These are phyloP conservation scores for Nemophila menziesii DNA, from an alignment of 257 asterid species.

Conservation along the genomic window DNA sequence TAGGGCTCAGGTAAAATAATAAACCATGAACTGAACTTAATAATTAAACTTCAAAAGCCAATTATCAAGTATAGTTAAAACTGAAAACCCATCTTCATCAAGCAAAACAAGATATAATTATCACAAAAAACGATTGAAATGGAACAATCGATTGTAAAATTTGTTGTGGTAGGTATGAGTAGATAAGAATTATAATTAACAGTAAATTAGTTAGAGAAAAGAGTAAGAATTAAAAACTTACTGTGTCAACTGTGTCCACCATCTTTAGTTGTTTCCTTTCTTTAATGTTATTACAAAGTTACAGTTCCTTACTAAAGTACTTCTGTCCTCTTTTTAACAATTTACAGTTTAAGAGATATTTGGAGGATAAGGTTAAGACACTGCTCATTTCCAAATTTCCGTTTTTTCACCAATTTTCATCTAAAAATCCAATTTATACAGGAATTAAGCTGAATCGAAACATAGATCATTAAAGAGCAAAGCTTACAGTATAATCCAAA, in stretches of 20 bases:
- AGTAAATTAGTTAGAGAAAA: not conserved
- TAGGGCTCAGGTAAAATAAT: not conserved
- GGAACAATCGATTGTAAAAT: not conserved
- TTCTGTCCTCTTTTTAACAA: no score
- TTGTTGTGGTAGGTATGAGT: not conserved
- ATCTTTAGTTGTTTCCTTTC: not conserved
- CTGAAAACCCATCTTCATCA: not conserved
- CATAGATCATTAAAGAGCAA: no score
- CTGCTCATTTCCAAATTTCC: no score
- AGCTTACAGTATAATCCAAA: no score
- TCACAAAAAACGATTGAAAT: not conserved
- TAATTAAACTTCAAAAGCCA: constrained; percentile 1
- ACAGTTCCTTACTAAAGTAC: no score
- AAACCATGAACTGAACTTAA: constrained; percentile 1
- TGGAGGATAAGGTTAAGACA: no score
- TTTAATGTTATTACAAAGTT: not conserved
- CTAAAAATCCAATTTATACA: no score
- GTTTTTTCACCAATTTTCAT: no score
- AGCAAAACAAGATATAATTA: not conserved
- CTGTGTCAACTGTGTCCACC: not conserved
- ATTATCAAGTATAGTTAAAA: not conserved
- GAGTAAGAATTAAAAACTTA: not conserved
- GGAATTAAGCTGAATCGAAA: no score
- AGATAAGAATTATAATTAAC: not conserved
- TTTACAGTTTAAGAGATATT: no score